A percentile compares a stretch with the other conserved stretches of the same genome.
Evolutionary conservation across 2,329 filamentous ascomycete genomes (phyloP).

Genomic region (Pseudocercospora macadamiae): DNA sequence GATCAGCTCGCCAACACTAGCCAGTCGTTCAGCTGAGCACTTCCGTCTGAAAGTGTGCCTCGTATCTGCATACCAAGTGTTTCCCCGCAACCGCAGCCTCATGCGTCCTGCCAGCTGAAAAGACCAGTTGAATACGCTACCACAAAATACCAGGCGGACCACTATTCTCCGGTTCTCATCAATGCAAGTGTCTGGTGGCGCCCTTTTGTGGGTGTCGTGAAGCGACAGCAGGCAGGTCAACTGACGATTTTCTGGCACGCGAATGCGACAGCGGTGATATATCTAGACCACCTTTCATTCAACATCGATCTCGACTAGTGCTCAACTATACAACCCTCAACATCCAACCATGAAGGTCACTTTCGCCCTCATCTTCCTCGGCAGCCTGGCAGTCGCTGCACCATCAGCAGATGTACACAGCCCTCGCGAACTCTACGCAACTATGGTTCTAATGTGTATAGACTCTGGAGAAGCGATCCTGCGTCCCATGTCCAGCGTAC

Average conservation of each 20-base stretch:
- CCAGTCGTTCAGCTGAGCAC: no score
- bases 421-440: background rate
- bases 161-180: background rate
- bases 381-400: background rate
- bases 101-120: background rate
- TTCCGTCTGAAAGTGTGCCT: no score
- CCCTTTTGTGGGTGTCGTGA: no score
- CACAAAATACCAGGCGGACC: background rate
- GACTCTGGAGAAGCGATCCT: conserved; percentile 14
- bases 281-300: no score
- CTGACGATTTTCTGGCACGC: no score
- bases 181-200: no score
- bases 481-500: conserved; percentile 12
- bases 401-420: background rate
- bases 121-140: background rate
- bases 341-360: background rate
- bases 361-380: background rate
- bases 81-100: background rate
- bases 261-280: no score
- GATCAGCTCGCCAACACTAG: no score
- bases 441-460: background rate
- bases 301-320: background rate
- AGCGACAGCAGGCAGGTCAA: no score
- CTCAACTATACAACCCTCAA: background rate
- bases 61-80: background rate